These are phyloP conservation scores for Ricinus communis DNA, from an alignment of 345 rosid species.

Conservation along the genomic window DNA sequence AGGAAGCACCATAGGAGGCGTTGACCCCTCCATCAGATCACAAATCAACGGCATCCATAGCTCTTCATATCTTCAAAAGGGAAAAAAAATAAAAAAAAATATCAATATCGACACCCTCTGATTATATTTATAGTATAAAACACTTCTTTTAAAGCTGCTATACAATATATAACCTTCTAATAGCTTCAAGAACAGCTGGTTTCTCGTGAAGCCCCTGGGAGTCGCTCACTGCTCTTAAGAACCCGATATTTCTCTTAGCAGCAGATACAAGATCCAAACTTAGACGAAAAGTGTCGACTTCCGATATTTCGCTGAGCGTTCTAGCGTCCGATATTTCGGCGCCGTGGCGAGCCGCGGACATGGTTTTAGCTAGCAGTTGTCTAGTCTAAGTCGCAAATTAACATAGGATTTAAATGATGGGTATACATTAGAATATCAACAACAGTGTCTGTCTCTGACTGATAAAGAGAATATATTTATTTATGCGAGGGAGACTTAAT, in stretches of 20 bases:
- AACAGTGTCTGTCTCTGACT: not conserved
- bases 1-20: slow-evolving; percentile 71
- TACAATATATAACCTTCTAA: slow-evolving; percentile 55
- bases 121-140: slow-evolving; percentile 3
- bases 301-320: slow-evolving; percentile 67
- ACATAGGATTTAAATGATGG: not conserved
- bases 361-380: too few species aligned
- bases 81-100: not conserved
- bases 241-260: slow-evolving; percentile 53
- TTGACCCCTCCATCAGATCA: slow-evolving; percentile 62
- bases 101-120: slow-evolving; percentile 2
- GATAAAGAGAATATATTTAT: too few species aligned
- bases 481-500: not conserved
- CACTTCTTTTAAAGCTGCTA: too few species aligned
- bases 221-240: slow-evolving; percentile 58
- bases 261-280: slow-evolving; percentile 71
- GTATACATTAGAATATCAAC: too few species aligned
- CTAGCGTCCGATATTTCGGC: slow-evolving; percentile 26
- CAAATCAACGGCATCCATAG: slow-evolving; percentile 94
- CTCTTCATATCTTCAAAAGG: slow-evolving; percentile 66
- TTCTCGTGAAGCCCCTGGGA: slow-evolving; percentile 71
- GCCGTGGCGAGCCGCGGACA: not conserved
- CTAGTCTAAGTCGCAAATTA: too few species aligned
- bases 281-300: slow-evolving; percentile 43
- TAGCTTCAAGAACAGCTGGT: slow-evolving; percentile 53